Conservation (phyloP, 257 asterid species). For the Phtheirospermum japonicum region DNA sequence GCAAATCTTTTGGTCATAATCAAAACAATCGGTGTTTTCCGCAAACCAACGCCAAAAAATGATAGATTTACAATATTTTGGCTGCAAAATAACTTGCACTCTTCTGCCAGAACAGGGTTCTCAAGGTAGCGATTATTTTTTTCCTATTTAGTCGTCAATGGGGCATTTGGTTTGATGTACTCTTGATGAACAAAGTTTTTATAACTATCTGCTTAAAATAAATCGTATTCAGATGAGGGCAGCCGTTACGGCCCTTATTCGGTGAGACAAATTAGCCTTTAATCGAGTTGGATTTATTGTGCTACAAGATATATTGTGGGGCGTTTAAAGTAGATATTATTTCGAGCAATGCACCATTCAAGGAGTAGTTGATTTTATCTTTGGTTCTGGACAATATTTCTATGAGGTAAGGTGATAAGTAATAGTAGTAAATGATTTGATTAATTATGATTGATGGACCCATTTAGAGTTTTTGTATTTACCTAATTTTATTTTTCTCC, state of each 20-base stretch:
- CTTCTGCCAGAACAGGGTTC: too few relatives aligned
- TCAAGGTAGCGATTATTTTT: too few relatives aligned
- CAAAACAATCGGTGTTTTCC: too few relatives aligned
- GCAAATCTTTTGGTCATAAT: too few relatives aligned
- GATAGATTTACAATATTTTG: too few relatives aligned
- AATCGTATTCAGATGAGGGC: conserved; percentile 26
- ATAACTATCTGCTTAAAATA: conserved; percentile 42
- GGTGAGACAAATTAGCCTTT: conserved; percentile 61
- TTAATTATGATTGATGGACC: neutral
- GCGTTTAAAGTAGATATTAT: conserved; percentile 63
- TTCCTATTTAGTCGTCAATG: too few relatives aligned
- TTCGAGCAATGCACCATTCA: conserved; percentile 51
- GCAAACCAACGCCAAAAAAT: too few relatives aligned
- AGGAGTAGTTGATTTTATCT: conserved; percentile 78
- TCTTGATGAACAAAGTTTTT: conserved; percentile 45
- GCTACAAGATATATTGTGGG: conserved; percentile 71
- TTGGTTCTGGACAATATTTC: conserved; percentile 71
- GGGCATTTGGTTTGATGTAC: too few relatives aligned
- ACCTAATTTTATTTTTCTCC: too few relatives aligned
- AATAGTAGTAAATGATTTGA: too few relatives aligned
- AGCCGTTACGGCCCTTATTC: conserved; percentile 54
- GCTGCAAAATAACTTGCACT: too few relatives aligned
- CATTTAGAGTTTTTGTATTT: neutral
- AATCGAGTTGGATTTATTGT: conserved; percentile 52
- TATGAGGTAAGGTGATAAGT: conserved; percentile 50